Conservation (phyloP, 495 filamentous ascomycete genomes). For the Pseudoneurospora amorphoporcata region DNA sequence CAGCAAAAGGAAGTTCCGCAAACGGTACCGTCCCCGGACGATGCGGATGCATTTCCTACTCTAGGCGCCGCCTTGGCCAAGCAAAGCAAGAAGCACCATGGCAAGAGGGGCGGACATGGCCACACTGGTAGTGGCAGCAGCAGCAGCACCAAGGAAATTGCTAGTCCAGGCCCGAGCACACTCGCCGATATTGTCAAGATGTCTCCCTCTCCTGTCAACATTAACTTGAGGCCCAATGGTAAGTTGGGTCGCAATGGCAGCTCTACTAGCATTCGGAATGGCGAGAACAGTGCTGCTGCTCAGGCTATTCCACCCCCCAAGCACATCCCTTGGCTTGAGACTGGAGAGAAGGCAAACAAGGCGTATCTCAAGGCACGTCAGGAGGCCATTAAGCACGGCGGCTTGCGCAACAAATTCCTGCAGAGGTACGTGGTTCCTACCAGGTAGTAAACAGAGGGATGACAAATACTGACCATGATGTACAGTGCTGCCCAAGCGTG, state of each 20-base stretch:
- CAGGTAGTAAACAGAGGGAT: background rate
- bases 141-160: slow-evolving; percentile 51
- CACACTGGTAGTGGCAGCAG: slow-evolving; percentile 30
- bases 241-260: slow-evolving; percentile 44
- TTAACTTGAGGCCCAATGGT: slow-evolving; percentile 35
- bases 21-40: slow-evolving; percentile 71
- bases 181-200: slow-evolving; percentile 91
- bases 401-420: slow-evolving; percentile 90
- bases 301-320: slow-evolving; percentile 77
- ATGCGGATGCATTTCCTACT: slow-evolving; percentile 91
- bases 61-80: slow-evolving; percentile 74
- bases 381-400: slow-evolving; percentile 93
- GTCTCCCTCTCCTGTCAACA: slow-evolving; percentile 64
- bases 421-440: slow-evolving; percentile 55
- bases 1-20: slow-evolving; percentile 58
- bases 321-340: slow-evolving; percentile 95
- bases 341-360: slow-evolving; percentile 81
- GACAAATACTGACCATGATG: slow-evolving; percentile 15
- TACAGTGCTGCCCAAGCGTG: slow-evolving; percentile 94
- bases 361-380: slow-evolving; percentile 88
- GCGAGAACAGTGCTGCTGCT: slow-evolving; percentile 71
- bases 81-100: slow-evolving; percentile 78
- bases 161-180: slow-evolving; percentile 65
- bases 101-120: slow-evolving; percentile 68
- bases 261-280: slow-evolving; percentile 43